Evolutionary conservation across 208 protist genomes (phyloP).

Genomic region (Balamuthia mandrillaris): DNA sequence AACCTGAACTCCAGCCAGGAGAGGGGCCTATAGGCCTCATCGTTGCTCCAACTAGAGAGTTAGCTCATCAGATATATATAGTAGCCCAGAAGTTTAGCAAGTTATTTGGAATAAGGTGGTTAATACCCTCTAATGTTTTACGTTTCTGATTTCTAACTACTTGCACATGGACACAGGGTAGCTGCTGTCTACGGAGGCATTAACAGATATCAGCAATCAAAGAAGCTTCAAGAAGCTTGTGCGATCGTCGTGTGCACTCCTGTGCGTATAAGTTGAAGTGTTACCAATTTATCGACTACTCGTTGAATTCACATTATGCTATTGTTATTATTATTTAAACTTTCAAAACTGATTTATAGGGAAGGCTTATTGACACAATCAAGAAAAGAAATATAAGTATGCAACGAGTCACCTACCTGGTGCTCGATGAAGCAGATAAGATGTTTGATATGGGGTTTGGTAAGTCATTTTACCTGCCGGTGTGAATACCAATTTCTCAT

Average conservation of each 20-base stretch:
- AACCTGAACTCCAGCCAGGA: constrained; percentile 52
- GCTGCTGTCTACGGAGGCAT: constrained; percentile 59
- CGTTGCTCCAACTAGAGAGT: constrained; percentile 82
- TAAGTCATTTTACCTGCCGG: constrained; percentile 19
- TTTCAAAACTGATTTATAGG: neutral
- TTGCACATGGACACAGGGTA: constrained; percentile 7
- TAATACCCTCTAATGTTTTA: too few species aligned
- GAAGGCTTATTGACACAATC: neutral
- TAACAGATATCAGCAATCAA: constrained; percentile 45
- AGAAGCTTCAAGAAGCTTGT: constrained; percentile 47
- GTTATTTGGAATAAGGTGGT: neutral
- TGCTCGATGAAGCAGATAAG: constrained; percentile 67
- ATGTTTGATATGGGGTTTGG: constrained; percentile 63
- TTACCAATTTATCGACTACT: too few species aligned
- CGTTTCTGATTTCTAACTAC: too few species aligned
- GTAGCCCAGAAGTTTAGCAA: constrained; percentile 66
- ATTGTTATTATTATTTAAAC: neutral
- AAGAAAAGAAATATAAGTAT: constrained; percentile 53
- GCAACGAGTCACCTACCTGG: constrained; percentile 45
- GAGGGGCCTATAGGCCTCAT: constrained; percentile 82
- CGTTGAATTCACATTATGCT: constrained; percentile 58
- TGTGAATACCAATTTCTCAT: constrained; percentile 6
- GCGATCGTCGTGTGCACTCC: constrained; percentile 60
- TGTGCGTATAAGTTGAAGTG: constrained; percentile 64
- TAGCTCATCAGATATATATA: constrained; percentile 77